Percentiles rank a stretch among this genome's conserved stretches.
Evolutionary conservation across 345 rosid species (phyloP).

Genomic region (Erodium maritimum): DNA sequence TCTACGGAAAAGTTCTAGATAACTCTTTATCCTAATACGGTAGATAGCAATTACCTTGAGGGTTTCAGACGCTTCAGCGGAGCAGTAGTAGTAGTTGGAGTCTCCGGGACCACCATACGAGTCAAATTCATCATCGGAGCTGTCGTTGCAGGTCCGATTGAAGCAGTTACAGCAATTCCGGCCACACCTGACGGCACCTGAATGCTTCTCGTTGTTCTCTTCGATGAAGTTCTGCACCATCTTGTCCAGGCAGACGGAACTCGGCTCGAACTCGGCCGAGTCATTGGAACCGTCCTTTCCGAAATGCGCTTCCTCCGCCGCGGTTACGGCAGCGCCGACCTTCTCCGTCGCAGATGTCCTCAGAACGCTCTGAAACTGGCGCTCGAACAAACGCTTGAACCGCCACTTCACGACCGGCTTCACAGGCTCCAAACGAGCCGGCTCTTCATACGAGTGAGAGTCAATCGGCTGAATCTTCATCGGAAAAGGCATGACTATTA

Average conservation of each 20-base stretch:
- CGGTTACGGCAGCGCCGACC: no score
- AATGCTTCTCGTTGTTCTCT: constrained; percentile 46
- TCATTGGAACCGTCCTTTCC: no score
- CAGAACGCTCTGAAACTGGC: constrained; percentile 42
- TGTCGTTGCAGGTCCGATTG: constrained; percentile 49
- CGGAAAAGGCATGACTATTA: constrained; percentile 32
- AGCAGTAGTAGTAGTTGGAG: constrained; percentile 14
- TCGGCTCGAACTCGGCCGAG: constrained; percentile 54
- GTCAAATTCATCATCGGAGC: constrained; percentile 71
- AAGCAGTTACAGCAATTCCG: constrained; percentile 30
- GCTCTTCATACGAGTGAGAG: constrained; percentile 24
- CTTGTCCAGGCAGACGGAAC: constrained; percentile 54
- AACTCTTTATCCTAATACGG: background rate
- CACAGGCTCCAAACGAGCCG: constrained; percentile 27
- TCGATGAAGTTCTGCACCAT: constrained; percentile 76
- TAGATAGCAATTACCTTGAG: constrained; percentile 39
- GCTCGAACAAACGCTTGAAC: constrained; percentile 77
- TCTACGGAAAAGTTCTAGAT: background rate
- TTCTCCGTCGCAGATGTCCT: constrained; percentile 17
- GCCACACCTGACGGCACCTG: constrained; percentile 23
- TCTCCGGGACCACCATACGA: constrained; percentile 13
- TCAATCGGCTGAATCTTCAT: constrained; percentile 84
- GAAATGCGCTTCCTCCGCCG: no score
- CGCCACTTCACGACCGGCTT: constrained; percentile 61
- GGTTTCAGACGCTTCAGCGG: constrained; percentile 42